These are phyloP conservation scores for Leccinum imitatum DNA, from an alignment of 768 basidiomycete species.

Conservation along the genomic window DNA sequence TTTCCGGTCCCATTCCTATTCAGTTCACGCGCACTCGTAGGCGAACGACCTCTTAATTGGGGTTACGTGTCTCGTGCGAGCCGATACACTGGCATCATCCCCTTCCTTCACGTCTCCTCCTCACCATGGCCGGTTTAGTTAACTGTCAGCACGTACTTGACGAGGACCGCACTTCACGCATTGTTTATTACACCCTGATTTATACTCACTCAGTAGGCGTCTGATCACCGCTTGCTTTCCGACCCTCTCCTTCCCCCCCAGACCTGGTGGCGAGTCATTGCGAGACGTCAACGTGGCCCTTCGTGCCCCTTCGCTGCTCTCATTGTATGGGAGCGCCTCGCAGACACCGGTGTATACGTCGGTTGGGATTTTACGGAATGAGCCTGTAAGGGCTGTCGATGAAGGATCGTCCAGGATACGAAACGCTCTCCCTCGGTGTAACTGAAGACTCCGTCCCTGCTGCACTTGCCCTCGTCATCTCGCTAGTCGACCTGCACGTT, in stretches of 20 bases:
- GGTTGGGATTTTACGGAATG: conserved; percentile 27
- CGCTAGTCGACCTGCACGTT: conserved; percentile 38
- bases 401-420: conserved; percentile 22
- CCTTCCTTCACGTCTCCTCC: conserved; percentile 25
- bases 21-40: conserved; percentile 59
- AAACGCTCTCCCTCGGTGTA: not conserved
- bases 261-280: conserved; percentile 21
- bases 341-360: conserved; percentile 24
- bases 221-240: conserved; percentile 47
- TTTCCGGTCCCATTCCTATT: conserved; percentile 47
- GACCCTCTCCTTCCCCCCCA: conserved; percentile 16
- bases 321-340: conserved; percentile 37
- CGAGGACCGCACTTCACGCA: conserved; percentile 31
- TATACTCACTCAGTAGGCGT: conserved; percentile 37
- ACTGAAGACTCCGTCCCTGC: conserved; percentile 10
- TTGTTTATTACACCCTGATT: conserved; percentile 46
- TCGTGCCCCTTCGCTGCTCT: conserved; percentile 18
- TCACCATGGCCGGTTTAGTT: conserved; percentile 27
- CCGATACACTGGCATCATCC: conserved; percentile 69
- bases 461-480: conserved; percentile 30
- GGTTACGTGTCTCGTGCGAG: conserved; percentile 77
- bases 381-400: conserved; percentile 27
- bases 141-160: conserved; percentile 24
- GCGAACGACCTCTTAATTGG: conserved; percentile 80
- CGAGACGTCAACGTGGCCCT: conserved; percentile 30